These are phyloP conservation scores for Apiospora malaysiana DNA, from an alignment of 2,329 filamentous ascomycete species.

Conservation along the genomic window DNA sequence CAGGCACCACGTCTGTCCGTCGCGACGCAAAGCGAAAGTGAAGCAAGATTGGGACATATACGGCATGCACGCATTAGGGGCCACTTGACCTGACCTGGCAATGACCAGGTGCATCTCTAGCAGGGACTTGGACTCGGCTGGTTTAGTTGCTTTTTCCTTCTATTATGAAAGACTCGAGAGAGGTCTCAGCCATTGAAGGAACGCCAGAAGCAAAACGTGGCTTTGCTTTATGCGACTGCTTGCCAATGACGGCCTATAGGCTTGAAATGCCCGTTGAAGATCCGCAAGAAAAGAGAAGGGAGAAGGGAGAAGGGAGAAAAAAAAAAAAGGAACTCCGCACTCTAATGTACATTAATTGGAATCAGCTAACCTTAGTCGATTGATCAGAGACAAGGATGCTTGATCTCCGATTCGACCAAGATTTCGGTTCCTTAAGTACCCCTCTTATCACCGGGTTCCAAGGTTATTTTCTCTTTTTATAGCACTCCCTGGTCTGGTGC, in stretches of 20 bases:
- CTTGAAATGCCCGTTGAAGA: constrained; percentile 1
- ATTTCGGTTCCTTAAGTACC: background rate
- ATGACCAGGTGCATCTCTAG: background rate
- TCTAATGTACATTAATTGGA: background rate
- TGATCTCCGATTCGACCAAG: constrained; percentile 4
- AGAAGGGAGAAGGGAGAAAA: too few species aligned
- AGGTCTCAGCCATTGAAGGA: background rate
- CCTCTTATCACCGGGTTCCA: constrained; percentile 13
- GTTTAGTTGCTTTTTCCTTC: background rate
- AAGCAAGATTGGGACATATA: background rate
- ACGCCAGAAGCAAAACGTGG: background rate
- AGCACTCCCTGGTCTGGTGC: background rate
- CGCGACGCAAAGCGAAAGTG: background rate
- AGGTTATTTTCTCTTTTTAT: background rate
- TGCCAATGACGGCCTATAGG: background rate
- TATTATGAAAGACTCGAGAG: background rate
- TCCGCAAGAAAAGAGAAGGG: background rate
- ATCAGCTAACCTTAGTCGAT: background rate
- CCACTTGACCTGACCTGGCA: background rate
- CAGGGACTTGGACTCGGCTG: constrained; percentile 15
- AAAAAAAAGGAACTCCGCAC: background rate
- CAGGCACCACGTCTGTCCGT: background rate
- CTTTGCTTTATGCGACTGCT: background rate
- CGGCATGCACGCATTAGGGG: background rate
- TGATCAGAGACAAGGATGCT: constrained; percentile 17